phyloP scores from a whole-genome alignment of 495 filamentous ascomycete genomes.

The Aspergillus olivimuriae region DNA sequence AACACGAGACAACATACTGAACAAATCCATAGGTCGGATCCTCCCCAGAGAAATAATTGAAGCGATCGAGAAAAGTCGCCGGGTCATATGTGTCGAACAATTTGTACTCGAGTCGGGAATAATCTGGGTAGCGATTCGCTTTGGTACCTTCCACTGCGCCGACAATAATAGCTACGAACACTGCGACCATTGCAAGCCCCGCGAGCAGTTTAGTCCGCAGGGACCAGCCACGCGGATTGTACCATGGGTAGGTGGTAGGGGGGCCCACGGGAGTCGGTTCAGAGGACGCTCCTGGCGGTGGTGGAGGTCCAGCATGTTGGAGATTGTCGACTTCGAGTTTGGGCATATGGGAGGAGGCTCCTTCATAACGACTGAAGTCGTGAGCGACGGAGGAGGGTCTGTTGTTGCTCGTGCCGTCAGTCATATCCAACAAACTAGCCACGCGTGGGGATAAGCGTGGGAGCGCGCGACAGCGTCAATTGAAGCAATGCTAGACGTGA shows the following conservation, averaged over 20 bases:
- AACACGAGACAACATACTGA: conserved; percentile 37
- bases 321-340: conserved; percentile 12
- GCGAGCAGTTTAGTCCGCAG: conserved; percentile 38
- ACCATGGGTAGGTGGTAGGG: conserved; percentile 23
- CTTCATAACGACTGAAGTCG: conserved; percentile 18
- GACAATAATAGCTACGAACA: conserved; percentile 48
- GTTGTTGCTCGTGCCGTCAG: conserved; percentile 19
- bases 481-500: too few relatives aligned
- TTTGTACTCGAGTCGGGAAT: conserved; percentile 41
- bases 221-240: conserved; percentile 46
- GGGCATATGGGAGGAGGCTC: conserved; percentile 14
- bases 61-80: conserved; percentile 43
- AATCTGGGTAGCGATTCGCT: conserved; percentile 48
- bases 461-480: too few relatives aligned
- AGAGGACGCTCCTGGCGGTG: conserved; percentile 2
- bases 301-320: conserved; percentile 12
- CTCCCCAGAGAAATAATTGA: conserved; percentile 46
- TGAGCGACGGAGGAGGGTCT: conserved; percentile 11
- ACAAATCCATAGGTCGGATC: conserved; percentile 50
- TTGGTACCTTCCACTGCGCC: conserved; percentile 44
- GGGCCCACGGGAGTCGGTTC: neutral
- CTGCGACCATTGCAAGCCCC: conserved; percentile 22
- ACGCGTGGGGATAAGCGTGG: neutral
- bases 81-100: conserved; percentile 48
- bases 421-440: neutral